Percentiles rank a stretch among this genome's conserved stretches.
These are phyloP conservation scores for Eimeria nieschulzi DNA, from an alignment of 169 alveolate genomes.

Conservation along the genomic window DNA sequence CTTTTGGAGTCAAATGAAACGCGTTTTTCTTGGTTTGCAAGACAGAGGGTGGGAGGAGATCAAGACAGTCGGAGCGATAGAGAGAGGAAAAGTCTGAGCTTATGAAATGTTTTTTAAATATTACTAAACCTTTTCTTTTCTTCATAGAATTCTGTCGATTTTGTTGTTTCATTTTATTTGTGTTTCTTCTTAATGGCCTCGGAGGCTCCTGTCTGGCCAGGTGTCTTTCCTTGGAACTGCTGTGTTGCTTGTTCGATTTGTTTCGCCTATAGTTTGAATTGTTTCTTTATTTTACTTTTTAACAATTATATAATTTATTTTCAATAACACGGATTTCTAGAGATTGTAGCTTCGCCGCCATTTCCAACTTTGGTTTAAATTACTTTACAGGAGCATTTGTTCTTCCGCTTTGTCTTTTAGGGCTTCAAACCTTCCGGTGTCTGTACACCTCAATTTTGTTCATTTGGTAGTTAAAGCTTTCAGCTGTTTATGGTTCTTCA, in stretches of 20 bases:
- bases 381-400: background rate
- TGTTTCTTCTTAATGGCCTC: background rate
- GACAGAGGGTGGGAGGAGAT: too few relatives aligned
- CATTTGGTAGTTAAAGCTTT: too few relatives aligned
- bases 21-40: too few relatives aligned
- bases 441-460: too few relatives aligned
- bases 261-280: background rate
- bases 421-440: too few relatives aligned
- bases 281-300: background rate
- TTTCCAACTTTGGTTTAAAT: background rate
- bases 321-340: background rate
- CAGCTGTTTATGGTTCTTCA: too few relatives aligned
- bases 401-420: background rate
- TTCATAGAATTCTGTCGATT: background rate
- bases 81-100: too few relatives aligned
- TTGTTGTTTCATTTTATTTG: background rate
- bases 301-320: background rate
- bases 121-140: background rate
- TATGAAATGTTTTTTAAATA: too few relatives aligned
- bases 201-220: background rate
- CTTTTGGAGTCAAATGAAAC: too few relatives aligned
- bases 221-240: background rate
- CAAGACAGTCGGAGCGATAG: too few relatives aligned
- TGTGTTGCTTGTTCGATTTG: background rate
- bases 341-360: background rate